Conservation (phyloP, 2,329 filamentous ascomycete genomes). For the Rhynchosporium agropyri region DNA sequence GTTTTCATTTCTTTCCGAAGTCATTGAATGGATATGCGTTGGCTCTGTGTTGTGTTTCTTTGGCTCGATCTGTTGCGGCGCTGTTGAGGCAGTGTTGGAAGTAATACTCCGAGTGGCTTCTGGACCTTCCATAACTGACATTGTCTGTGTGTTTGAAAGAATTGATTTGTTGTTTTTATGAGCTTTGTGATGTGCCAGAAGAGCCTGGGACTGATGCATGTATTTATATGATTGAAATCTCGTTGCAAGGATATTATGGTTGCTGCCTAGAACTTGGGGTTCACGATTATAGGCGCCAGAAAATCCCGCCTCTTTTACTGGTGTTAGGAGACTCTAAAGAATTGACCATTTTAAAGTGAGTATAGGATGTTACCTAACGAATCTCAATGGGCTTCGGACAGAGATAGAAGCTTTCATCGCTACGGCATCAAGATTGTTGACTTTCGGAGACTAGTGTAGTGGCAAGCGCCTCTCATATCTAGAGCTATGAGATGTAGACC, state of each 20-base stretch:
- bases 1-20: background rate
- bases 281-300: background rate
- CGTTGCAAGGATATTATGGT: background rate
- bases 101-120: background rate
- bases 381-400: no score
- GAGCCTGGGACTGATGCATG: background rate
- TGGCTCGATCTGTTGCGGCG: background rate
- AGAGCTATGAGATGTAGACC: no score
- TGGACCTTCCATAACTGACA: background rate
- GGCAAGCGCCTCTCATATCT: no score
- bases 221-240: background rate
- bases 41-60: background rate
- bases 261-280: conserved; percentile 7
- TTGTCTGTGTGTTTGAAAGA: background rate
- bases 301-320: no score
- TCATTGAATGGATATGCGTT: no score
- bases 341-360: no score
- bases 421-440: no score
- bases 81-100: background rate
- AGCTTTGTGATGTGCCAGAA: background rate
- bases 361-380: no score
- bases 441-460: no score
- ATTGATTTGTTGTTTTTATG: background rate
- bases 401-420: no score
- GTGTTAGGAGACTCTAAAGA: no score